Evolutionary conservation across 352 stramenopile genomes (phyloP), one percentile per base, ranked within the genome.

Genomic region (Chrysophaeum taylorii): DNA sequence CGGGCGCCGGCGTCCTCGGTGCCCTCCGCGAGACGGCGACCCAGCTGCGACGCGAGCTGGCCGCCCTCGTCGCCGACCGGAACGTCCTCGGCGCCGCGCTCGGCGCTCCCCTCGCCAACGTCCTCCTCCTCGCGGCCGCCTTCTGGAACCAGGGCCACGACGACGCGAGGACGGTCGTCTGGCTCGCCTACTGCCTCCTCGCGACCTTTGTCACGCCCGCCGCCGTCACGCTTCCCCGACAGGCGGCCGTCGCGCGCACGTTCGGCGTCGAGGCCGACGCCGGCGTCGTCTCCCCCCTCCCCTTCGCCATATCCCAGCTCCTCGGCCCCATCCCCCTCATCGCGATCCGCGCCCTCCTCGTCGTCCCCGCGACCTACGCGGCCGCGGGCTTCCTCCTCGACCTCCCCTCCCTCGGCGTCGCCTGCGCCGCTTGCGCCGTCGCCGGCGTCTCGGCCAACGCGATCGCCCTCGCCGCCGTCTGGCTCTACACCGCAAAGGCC

Each of bases 131-230:
- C 33, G 27, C 33, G 2, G 57, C 9, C 33, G 57, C 57, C 12
- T 45, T 66, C 57, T 41, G 9, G 33, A 36, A n/a, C 12, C 57
- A 66, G n/a, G 57, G 57, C n/a, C 57, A n/a, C 4, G 57, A 66
- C 33, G 35, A 66, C 57, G 12, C 35, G 15, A 2, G 31, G 9
- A 31, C 4, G 2, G 36, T 45, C 2, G 1, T 66, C 1, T 66
- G 36, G 31, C 57, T 66, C 14, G 18, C 1, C 35, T 66, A 66
- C 57, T 27, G 5, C 33, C 36, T 66, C 31, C 33, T 66, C 12
- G 57, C 57, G 33, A 2, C 27, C 31, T 66, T 66, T 36, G 21
- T 35, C 9, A 21, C 31, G 9, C 57, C 31, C 4, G n/a, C 23
- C 2, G n/a, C 50, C 25, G 27, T 37, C 7, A 25, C 15, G 25